phyloP scores from a whole-genome alignment of 1,284 basidiomycete species.

The Austropuccinia psidii region DNA sequence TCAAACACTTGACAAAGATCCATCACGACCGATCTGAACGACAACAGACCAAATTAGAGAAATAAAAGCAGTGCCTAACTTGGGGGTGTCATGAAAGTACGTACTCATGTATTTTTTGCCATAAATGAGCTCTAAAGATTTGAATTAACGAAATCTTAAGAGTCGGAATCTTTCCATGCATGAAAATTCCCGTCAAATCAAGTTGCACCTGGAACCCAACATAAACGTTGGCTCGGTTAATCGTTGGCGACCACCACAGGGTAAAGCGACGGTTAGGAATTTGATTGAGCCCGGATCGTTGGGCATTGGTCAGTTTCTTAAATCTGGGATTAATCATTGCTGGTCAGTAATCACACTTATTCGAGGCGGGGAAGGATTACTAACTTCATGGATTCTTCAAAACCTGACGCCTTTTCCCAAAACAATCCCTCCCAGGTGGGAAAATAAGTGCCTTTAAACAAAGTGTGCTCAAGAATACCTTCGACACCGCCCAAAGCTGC shows the following conservation, averaged over 20 bases:
- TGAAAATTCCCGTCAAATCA: constrained; percentile 89
- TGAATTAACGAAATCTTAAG: constrained; percentile 97
- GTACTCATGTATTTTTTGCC: constrained; percentile 78
- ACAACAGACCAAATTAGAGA: background rate
- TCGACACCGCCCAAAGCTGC: constrained; percentile 98
- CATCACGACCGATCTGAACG: constrained; percentile 30
- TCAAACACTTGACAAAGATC: constrained; percentile 90
- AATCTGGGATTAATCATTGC: constrained; percentile 39
- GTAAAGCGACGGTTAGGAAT: constrained; percentile 99
- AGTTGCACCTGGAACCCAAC: constrained; percentile 99
- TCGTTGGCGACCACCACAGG: constrained; percentile 97
- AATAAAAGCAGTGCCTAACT: background rate
- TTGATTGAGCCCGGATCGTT: constrained; percentile 91
- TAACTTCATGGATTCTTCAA: constrained; percentile 70
- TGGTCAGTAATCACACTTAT: background rate
- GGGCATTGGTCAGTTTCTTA: constrained; percentile 73
- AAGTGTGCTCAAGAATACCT: constrained; percentile 90
- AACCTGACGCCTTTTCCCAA: constrained; percentile 67
- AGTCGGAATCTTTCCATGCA: constrained; percentile 97
- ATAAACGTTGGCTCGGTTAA: constrained; percentile 97
- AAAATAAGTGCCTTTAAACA: constrained; percentile 86
- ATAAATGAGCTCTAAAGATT: constrained; percentile 99
- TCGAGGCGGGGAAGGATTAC: background rate
- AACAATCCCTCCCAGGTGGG: constrained; percentile 56
- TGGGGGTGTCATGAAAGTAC: constrained; percentile 11